Evolutionary conservation across 2,329 filamentous ascomycete species (phyloP).

Genomic region (Neofusicoccum kwambonambiense): DNA sequence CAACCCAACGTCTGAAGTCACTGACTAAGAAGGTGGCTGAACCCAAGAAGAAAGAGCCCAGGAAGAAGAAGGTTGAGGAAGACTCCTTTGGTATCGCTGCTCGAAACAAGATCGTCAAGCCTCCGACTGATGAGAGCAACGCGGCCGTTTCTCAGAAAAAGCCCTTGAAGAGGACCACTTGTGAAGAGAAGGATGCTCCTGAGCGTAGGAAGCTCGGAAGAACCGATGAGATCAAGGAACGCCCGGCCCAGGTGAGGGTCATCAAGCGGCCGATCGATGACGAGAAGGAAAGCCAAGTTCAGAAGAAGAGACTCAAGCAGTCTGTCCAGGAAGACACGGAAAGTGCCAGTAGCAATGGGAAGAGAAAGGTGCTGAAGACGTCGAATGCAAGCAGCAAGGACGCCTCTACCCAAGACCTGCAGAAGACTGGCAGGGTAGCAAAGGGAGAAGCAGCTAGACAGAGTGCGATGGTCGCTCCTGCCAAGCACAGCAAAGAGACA

Average conservation of each 20-base stretch:
- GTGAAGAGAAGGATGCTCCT: conserved; percentile 38
- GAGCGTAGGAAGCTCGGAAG: conserved; percentile 50
- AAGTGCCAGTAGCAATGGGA: background rate
- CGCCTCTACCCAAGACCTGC: conserved; percentile 35
- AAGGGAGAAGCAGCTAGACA: conserved; percentile 12
- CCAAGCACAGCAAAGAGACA: conserved; percentile 26
- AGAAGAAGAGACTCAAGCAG: background rate
- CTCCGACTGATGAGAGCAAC: conserved; percentile 27
- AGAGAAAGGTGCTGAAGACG: conserved; percentile 40
- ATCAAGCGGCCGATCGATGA: conserved; percentile 29
- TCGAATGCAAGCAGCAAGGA: conserved; percentile 47
- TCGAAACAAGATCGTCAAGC: conserved; percentile 35
- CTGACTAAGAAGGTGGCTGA: conserved; percentile 40
- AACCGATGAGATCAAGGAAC: conserved; percentile 34
- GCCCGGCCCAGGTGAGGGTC: conserved; percentile 25
- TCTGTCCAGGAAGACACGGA: background rate
- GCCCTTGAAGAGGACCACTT: conserved; percentile 19
- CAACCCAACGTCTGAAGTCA: conserved; percentile 24
- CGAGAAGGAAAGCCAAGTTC: conserved; percentile 22
- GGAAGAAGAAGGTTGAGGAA: conserved; percentile 47
- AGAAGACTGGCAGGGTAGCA: conserved; percentile 39
- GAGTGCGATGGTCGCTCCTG: background rate
- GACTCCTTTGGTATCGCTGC: conserved; percentile 37
- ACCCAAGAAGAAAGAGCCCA: conserved; percentile 49
- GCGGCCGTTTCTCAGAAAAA: background rate